A percentile compares a stretch with the other conserved stretches of the same genome.
Conservation (phyloP, 352 stramenopile genomes). For the Plasmopara muralis region DNA sequence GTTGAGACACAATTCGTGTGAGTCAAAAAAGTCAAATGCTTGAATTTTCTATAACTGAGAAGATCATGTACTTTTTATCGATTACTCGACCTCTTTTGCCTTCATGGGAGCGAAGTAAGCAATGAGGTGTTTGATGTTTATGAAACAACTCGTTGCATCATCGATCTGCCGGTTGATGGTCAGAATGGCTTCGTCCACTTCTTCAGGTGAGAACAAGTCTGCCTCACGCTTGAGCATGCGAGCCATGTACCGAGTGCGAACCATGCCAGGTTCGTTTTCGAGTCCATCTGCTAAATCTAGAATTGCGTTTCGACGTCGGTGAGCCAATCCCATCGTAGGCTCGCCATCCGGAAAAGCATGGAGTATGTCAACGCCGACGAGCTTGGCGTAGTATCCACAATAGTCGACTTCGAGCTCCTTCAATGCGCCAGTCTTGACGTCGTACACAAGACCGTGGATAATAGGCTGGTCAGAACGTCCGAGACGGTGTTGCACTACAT, state of each 20-base stretch:
- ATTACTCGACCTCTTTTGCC: constrained; percentile 11
- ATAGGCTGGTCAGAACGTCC: constrained; percentile 55
- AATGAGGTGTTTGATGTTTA: constrained; percentile 42
- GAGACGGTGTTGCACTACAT: constrained; percentile 66
- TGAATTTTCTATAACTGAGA: too few species aligned
- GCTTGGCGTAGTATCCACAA: constrained; percentile 35
- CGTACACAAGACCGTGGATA: constrained; percentile 74
- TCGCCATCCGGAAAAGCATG: constrained; percentile 56
- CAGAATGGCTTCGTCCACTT: constrained; percentile 52
- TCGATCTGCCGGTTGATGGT: constrained; percentile 30
- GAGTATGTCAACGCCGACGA: constrained; percentile 44
- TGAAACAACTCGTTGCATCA: constrained; percentile 34
- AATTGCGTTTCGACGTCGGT: constrained; percentile 53
- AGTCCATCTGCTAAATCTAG: constrained; percentile 46
- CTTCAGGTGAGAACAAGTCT: constrained; percentile 46
- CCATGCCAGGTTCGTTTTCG: constrained; percentile 43
- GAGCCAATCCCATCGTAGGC: constrained; percentile 33
- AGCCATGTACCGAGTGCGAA: constrained; percentile 56
- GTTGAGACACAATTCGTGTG: too few species aligned
- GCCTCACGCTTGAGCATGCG: constrained; percentile 53
- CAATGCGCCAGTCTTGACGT: constrained; percentile 49
- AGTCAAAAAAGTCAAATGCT: not conserved
- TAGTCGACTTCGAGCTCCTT: constrained; percentile 74
- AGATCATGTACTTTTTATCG: too few species aligned
- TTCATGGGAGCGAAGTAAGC: constrained; percentile 35